These are phyloP conservation scores for Mycena amicta DNA, from an alignment of 768 basidiomycete genomes.

Conservation along the genomic window DNA sequence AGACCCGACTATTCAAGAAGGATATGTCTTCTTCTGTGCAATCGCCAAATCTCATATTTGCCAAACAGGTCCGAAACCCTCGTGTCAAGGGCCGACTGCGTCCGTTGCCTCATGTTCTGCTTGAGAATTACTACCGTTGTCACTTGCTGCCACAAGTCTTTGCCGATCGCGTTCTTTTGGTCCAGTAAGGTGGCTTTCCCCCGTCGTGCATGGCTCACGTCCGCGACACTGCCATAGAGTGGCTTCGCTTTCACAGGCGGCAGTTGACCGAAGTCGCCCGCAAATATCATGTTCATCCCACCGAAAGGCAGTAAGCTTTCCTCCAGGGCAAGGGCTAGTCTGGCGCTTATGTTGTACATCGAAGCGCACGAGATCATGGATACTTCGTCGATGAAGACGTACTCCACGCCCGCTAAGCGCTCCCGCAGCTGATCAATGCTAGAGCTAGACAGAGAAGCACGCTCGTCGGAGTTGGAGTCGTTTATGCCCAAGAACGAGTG, in stretches of 20 bases:
- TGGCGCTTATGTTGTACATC: slow-evolving; percentile 9
- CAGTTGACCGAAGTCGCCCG: slow-evolving; percentile 27
- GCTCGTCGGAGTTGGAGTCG: background rate
- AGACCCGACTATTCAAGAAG: slow-evolving; percentile 22
- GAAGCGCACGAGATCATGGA: slow-evolving; percentile 30
- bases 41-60: slow-evolving; percentile 31
- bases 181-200: background rate
- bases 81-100: slow-evolving; percentile 28
- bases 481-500: slow-evolving; percentile 15
- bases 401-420: slow-evolving; percentile 20
- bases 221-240: slow-evolving; percentile 11
- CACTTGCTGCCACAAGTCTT: slow-evolving; percentile 27
- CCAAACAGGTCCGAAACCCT: slow-evolving; percentile 30
- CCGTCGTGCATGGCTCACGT: background rate
- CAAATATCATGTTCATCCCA: slow-evolving; percentile 31
- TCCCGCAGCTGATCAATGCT: background rate
- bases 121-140: slow-evolving; percentile 25
- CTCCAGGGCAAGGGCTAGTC: slow-evolving; percentile 9
- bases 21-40: slow-evolving; percentile 28
- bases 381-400: slow-evolving; percentile 34
- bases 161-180: slow-evolving; percentile 22
- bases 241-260: slow-evolving; percentile 21
- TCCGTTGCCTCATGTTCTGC: slow-evolving; percentile 33
- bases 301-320: slow-evolving; percentile 22
- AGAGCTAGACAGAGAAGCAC: no score